Evolutionary conservation across 106 monocot species (phyloP).

Genomic region (Dendrobium chrysotoxum): DNA sequence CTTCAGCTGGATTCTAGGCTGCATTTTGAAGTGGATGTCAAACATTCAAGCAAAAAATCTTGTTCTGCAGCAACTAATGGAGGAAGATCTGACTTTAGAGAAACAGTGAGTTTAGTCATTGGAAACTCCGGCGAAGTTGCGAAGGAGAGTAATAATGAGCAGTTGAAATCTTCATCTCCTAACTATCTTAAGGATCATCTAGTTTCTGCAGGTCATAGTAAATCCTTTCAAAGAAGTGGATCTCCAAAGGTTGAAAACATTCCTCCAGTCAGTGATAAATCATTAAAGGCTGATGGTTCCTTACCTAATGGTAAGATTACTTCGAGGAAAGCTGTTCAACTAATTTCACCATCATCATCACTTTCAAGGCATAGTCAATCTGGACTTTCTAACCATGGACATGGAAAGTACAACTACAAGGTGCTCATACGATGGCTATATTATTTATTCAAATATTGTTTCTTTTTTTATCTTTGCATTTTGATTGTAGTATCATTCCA

Average conservation of each 20-base stretch:
- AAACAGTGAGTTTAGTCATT: background rate
- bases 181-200: constrained; percentile 5
- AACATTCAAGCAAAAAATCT: background rate
- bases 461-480: background rate
- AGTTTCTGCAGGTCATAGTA: constrained; percentile 4
- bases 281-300: constrained; percentile 14
- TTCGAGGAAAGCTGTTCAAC: constrained; percentile 14
- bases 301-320: constrained; percentile 11
- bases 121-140: constrained; percentile 7
- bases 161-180: constrained; percentile 16
- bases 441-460: background rate
- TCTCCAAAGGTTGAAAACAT: constrained; percentile 11
- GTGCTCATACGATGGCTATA: background rate
- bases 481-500: constrained; percentile 22
- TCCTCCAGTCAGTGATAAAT: constrained; percentile 6
- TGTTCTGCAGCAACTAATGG: background rate
- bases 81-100: background rate
- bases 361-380: constrained; percentile 16
- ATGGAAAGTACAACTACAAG: constrained; percentile 20
- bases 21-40: background rate
- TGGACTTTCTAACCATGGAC: constrained; percentile 6
- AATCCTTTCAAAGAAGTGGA: constrained; percentile 8
- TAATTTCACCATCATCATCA: constrained; percentile 12
- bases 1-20: background rate
- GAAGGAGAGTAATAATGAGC: background rate